Base-by-base conservation (phyloP, 495 filamentous ascomycete genomes). In the Sordaria brevicollis region DNA sequence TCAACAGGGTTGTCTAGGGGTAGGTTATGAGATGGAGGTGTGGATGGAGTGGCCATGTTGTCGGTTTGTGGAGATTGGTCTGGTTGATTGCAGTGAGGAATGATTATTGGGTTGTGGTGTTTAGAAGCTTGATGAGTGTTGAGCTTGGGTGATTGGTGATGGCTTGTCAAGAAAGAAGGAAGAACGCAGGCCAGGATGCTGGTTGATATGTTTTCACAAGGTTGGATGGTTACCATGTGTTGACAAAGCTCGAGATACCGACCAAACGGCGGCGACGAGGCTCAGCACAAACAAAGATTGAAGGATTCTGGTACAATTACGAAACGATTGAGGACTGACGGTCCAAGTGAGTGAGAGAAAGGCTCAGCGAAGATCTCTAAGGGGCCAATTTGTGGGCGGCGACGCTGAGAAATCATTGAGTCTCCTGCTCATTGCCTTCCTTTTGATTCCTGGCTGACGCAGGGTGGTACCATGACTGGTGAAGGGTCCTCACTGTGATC, bases 91-190 rank as follows among this genome's bases (percentile, higher is more conserved):
- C 1, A 4, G 5, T 6, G 25, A 31, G 2, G 17, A 3, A 15
- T 31, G 13, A 15, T 8, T 17, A 13, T 8, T 3, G 5, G 1
- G 7, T 0, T 31, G 13, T 17, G 49, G 33, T 29, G 0, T 13
- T 31, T 31, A 2, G 11, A 6, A 1, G 1, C 5, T 5, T 31
- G 21, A 62, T 62, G 1, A 25, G 13, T 0, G 1, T 0, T 1
- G 13, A 62, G 29, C 3, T 8, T 1, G 25, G 11, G 1, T 54
- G 43, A 1, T 5, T 17, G 11, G 17, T 4, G 21, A 31, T 3
- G 13, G 25, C 25, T 31, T 17, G 49, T n/a, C n/a, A n/a, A 62
- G 1, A 62, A 17, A 0, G 25, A 17, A 0, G 13, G 2, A 13
- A 62, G 1, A 62, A 2, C 0, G 11, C 15, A 5, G 49, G 49